Evolutionary conservation across 768 basidiomycete genomes (phyloP).

Genomic region (Phylloporus arenicola): DNA sequence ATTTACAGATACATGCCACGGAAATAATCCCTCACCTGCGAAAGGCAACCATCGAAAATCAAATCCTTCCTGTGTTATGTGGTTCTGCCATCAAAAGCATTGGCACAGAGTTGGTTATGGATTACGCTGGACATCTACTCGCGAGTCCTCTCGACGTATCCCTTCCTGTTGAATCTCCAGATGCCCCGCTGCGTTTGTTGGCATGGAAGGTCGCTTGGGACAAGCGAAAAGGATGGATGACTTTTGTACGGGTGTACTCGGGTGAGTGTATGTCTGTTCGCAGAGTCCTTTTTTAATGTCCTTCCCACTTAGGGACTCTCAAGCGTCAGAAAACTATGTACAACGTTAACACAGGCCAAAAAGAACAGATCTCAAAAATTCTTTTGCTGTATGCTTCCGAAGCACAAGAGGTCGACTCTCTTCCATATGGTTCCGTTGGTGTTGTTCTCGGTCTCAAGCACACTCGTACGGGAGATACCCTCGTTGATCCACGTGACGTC

Average conservation of each 20-base stretch:
- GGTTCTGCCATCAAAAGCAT: slow-evolving; percentile 79
- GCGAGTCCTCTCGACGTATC: slow-evolving; percentile 70
- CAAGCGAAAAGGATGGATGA: slow-evolving; percentile 83
- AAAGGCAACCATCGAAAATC: slow-evolving; percentile 55
- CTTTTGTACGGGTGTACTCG: slow-evolving; percentile 84
- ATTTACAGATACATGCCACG: slow-evolving; percentile 52
- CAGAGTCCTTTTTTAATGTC: background rate
- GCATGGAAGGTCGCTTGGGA: slow-evolving; percentile 93
- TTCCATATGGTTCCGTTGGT: slow-evolving; percentile 79
- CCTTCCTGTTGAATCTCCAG: slow-evolving; percentile 39
- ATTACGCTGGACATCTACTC: slow-evolving; percentile 75
- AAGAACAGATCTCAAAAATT: slow-evolving; percentile 70
- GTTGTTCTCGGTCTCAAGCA: slow-evolving; percentile 78
- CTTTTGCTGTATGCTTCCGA: slow-evolving; percentile 76
- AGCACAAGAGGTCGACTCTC: slow-evolving; percentile 67
- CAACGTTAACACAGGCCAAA: slow-evolving; percentile 63
- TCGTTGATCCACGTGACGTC: slow-evolving; percentile 50
- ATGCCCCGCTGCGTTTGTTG: slow-evolving; percentile 54
- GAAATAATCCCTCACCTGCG: slow-evolving; percentile 63
- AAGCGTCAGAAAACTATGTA: slow-evolving; percentile 54
- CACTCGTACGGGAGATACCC: slow-evolving; percentile 84
- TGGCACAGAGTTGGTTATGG: slow-evolving; percentile 75
- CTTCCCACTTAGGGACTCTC: slow-evolving; percentile 46
- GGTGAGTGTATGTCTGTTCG: slow-evolving; percentile 40
- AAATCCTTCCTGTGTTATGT: slow-evolving; percentile 74